These are phyloP conservation scores for Rhodotorula sphaerocarpa DNA, from an alignment of 768 basidiomycete species.

Conservation along the genomic window DNA sequence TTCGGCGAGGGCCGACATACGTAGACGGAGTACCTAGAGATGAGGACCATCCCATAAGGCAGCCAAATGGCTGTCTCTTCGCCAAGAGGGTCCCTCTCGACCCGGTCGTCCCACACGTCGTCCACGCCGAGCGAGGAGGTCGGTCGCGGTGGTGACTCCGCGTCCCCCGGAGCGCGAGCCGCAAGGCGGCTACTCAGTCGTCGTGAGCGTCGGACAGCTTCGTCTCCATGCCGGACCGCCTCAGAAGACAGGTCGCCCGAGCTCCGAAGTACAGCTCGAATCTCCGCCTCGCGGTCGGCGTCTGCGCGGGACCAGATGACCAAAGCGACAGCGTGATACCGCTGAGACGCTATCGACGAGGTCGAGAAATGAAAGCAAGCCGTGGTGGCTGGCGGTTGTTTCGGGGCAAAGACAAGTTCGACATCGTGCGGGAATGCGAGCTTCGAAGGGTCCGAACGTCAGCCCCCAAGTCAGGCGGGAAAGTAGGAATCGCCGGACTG, in stretches of 20 bases:
- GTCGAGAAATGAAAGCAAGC: conserved; percentile 73
- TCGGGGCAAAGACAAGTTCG: conserved; percentile 86
- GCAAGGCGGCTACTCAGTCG: too few relatives aligned
- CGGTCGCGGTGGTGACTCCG: too few relatives aligned
- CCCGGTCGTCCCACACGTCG: too few relatives aligned
- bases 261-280: conserved; percentile 59
- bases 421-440: conserved; percentile 86
- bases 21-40: conserved; percentile 22
- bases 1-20: background rate
- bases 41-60: conserved; percentile 69
- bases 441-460: conserved; percentile 45
- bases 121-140: too few relatives aligned
- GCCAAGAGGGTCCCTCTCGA: too few relatives aligned
- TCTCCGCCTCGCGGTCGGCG: conserved; percentile 71
- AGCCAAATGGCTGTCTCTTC: conserved; percentile 92
- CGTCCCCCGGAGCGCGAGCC: too few relatives aligned
- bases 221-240: too few relatives aligned
- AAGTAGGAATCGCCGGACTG: conserved; percentile 15
- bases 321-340: conserved; percentile 79
- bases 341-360: conserved; percentile 1
- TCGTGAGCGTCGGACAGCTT: too few relatives aligned
- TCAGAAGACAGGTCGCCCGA: too few relatives aligned
- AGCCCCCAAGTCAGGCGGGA: conserved; percentile 5
- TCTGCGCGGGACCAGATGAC: conserved; percentile 96
- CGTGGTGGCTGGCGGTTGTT: conserved; percentile 84